A percentile compares a stretch with the other conserved stretches of the same genome.
phyloP scores from a whole-genome alignment of 805 yeast genomes.

The Starmerella powellii region DNA sequence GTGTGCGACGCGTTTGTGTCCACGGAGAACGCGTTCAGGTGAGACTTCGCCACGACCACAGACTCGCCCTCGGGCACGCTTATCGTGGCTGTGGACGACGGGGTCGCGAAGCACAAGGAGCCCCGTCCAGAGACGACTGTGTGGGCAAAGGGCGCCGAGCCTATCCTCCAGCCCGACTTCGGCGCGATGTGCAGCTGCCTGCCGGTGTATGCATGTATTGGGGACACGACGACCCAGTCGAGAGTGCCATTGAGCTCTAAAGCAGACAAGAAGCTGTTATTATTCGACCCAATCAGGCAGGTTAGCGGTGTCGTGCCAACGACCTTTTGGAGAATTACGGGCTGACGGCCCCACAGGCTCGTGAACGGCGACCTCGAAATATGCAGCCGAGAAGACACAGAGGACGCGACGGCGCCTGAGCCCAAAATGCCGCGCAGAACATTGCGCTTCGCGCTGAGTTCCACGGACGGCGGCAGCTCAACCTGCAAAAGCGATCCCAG shows the following conservation, averaged over 20 bases:
- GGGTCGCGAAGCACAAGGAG: slow-evolving; percentile 33
- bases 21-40: slow-evolving; percentile 34
- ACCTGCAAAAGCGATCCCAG: slow-evolving; percentile 88
- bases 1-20: slow-evolving; percentile 17
- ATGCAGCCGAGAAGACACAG: slow-evolving; percentile 14
- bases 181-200: slow-evolving; percentile 25
- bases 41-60: slow-evolving; percentile 32
- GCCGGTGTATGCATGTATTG: slow-evolving; percentile 39
- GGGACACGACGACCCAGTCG: slow-evolving; percentile 35
- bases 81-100: slow-evolving; percentile 33
- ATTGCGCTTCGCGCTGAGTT: slow-evolving; percentile 18
- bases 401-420: slow-evolving; percentile 6
- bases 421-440: slow-evolving; percentile 21
- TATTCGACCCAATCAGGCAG: slow-evolving; percentile 15
- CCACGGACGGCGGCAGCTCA: slow-evolving; percentile 43
- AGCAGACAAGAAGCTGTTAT: slow-evolving; percentile 28
- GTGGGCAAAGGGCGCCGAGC: slow-evolving; percentile 27
- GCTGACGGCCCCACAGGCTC: slow-evolving; percentile 20
- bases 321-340: slow-evolving; percentile 19
- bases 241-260: slow-evolving; percentile 30
- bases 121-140: slow-evolving; percentile 36
- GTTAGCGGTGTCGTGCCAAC: slow-evolving; percentile 20
- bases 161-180: slow-evolving; percentile 17
- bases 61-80: slow-evolving; percentile 33
- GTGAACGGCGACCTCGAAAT: slow-evolving; percentile 15